Conservation (phyloP, 139 green algal genomes). For the Eudorina sp. region DNA sequence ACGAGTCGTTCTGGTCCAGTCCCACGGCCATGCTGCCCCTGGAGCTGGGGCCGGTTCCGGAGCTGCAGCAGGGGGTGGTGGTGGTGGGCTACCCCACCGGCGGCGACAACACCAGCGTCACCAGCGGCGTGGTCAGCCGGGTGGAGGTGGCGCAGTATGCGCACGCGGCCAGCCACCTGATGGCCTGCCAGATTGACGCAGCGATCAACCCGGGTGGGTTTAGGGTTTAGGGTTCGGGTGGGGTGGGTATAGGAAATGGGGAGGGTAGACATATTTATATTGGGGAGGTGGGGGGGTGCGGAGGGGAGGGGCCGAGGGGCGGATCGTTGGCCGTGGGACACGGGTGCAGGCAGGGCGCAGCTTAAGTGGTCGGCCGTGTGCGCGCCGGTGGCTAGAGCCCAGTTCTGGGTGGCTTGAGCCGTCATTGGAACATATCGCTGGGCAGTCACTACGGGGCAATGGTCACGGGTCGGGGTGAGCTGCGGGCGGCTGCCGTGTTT, state of each 20-base stretch:
- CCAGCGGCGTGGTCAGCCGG: conserved; percentile 48
- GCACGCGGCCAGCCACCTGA: conserved; percentile 71
- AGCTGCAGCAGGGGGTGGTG: conserved; percentile 68
- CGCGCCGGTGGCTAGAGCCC: too few species aligned
- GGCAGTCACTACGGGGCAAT: too few species aligned
- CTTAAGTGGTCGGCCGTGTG: too few species aligned
- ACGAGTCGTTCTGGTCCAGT: conserved; percentile 70
- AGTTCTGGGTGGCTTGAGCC: too few species aligned
- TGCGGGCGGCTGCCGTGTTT: too few species aligned
- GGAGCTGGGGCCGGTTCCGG: conserved; percentile 67
- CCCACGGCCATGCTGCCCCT: conserved; percentile 67
- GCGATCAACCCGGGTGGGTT: conserved; percentile 72
- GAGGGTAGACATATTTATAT: too few species aligned
- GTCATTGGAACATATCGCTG: too few species aligned
- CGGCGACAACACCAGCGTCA: conserved; percentile 76
- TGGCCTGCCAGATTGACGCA: conserved; percentile 81
- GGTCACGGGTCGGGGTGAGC: too few species aligned
- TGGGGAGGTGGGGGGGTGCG: not conserved
- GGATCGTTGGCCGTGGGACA: too few species aligned
- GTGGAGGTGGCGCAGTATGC: conserved; percentile 71
- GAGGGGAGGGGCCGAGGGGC: too few species aligned
- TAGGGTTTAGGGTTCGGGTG: not conserved
- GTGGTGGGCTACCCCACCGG: conserved; percentile 72
- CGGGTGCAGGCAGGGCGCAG: too few species aligned
- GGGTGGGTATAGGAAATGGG: not conserved